phyloP scores from a whole-genome alignment of 148 eudicot species.

The Nepenthes gracilis region DNA sequence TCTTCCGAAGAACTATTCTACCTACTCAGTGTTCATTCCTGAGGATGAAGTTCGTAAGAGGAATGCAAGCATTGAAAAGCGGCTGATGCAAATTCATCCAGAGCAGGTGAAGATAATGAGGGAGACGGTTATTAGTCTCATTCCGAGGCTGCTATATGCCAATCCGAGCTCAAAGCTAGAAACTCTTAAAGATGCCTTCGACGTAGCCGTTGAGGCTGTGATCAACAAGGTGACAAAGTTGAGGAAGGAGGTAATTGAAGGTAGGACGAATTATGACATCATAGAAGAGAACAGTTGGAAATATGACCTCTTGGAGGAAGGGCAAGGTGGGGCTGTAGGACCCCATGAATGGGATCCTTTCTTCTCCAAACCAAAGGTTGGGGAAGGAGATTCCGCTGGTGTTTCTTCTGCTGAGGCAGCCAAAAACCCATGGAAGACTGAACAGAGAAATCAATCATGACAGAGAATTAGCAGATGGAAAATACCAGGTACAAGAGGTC shows the following conservation, averaged over 20 bases:
- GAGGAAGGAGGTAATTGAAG: slow-evolving; percentile 57
- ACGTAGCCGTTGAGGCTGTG: slow-evolving; percentile 63
- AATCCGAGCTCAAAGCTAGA: slow-evolving; percentile 83
- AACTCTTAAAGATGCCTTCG: slow-evolving; percentile 73
- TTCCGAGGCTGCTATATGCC: slow-evolving; percentile 66
- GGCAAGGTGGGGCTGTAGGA: slow-evolving; percentile 26
- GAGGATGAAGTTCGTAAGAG: slow-evolving; percentile 56
- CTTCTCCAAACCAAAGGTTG: slow-evolving; percentile 65
- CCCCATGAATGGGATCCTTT: slow-evolving; percentile 78
- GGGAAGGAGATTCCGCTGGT: slow-evolving; percentile 23
- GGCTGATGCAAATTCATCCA: slow-evolving; percentile 32
- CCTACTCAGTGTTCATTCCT: slow-evolving; percentile 57
- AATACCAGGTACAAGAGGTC: no score
- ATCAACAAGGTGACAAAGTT: slow-evolving; percentile 58
- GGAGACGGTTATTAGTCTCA: slow-evolving; percentile 62
- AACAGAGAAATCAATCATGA: slow-evolving; percentile 35
- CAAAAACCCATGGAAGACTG: slow-evolving; percentile 62
- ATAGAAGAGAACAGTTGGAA: slow-evolving; percentile 81
- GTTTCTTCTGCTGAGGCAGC: slow-evolving; percentile 37
- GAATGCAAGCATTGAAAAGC: slow-evolving; percentile 49
- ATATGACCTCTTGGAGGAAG: slow-evolving; percentile 55
- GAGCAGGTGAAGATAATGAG: slow-evolving; percentile 63
- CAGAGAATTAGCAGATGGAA: no score
- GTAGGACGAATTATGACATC: slow-evolving; percentile 41
- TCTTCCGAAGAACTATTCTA: slow-evolving; percentile 59